Evolutionary conservation across 2,329 filamentous ascomycete species (phyloP).

Genomic region (Pyrenophora graminea): DNA sequence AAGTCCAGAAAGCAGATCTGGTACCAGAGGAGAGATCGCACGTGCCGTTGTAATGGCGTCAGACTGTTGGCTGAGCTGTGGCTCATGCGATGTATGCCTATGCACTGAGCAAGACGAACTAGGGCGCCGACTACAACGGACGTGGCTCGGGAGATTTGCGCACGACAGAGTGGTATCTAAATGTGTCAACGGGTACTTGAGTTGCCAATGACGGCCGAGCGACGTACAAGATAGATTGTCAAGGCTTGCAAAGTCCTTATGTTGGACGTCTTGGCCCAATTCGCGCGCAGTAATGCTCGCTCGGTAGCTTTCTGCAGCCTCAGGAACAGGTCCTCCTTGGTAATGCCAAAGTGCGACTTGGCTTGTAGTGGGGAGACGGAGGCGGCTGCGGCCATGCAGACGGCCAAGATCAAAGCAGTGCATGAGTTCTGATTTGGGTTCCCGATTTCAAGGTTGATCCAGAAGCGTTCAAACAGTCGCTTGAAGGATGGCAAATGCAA

Average conservation of each 20-base stretch:
- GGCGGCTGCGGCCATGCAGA: conserved; percentile 46
- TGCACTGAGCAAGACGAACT: conserved; percentile 45
- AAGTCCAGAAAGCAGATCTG: conserved; percentile 47
- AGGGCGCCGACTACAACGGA: conserved; percentile 46
- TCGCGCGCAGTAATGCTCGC: conserved; percentile 41
- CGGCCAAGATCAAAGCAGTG: conserved; percentile 43
- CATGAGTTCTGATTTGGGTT: conserved; percentile 44
- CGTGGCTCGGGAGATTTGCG: conserved; percentile 45
- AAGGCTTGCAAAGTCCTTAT: conserved; percentile 45
- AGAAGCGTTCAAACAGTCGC: conserved; percentile 45
- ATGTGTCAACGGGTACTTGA: conserved; percentile 7
- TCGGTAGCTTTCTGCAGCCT: conserved; percentile 45
- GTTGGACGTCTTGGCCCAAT: conserved; percentile 47
- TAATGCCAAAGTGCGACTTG: conserved; percentile 47
- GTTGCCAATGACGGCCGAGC: neutral
- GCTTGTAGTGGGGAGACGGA: conserved; percentile 45
- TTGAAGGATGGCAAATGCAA: conserved; percentile 45
- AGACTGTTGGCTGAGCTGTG: conserved; percentile 42
- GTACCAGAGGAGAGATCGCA: conserved; percentile 45
- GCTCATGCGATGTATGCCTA: conserved; percentile 44
- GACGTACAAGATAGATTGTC: conserved; percentile 43
- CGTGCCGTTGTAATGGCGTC: conserved; percentile 43
- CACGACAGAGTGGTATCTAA: conserved; percentile 45
- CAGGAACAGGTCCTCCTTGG: conserved; percentile 44
- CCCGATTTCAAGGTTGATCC: conserved; percentile 44